Evolutionary conservation across 2,329 filamentous ascomycete genomes (phyloP), one percentile per base, ranked within the genome.

Genomic region (Remersonia thermophila): DNA sequence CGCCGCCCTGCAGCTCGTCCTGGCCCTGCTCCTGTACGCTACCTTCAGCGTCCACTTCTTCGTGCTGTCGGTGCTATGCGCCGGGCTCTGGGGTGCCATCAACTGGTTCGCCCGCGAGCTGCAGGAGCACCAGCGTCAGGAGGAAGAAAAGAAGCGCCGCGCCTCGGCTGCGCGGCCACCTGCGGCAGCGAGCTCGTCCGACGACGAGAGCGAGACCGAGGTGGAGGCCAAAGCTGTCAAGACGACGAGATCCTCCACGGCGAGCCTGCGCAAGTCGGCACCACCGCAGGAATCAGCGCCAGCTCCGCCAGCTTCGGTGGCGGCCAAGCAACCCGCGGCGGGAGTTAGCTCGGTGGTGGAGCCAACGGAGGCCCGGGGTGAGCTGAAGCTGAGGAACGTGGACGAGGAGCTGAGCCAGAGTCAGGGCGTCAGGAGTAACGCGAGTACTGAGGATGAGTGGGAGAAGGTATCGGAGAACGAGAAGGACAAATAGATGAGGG

Each of bases 391-490:
- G 11, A 48, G 67, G 31, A 51, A 51, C 12, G 55, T 51, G 31
- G 58, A 61, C 60, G 53, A 65, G 65, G 53, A 57, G 62, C 27
- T 38, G 29, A 44, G 56, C 62, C 30, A 38, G 27, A 46, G 57
- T 32, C 55, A 60, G 34, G 66, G 64, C 27, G 64, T 61, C 16
- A 72, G 67, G 55, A 76, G 71, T 31, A 67, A 69, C 35, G 67
- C 59, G 14, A 89, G 85, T 59, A 95, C 87, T 4, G 89, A 96
- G 62, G 89, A 89, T 53, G 89, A 96, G 61, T 96, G 89, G 89
- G 89, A 95, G 65, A 93, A 91, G 66, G 81, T 96, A 3, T 85
- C 83, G 15, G 81, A 77, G 64, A 67, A 67, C 48, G 69, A 73
- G 46, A 74, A 73, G 57, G 65, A 66, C 41, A 71, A 71, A 53